Conservation (phyloP, 2,329 filamentous ascomycete species). For the Monosporascus sp. region DNA sequence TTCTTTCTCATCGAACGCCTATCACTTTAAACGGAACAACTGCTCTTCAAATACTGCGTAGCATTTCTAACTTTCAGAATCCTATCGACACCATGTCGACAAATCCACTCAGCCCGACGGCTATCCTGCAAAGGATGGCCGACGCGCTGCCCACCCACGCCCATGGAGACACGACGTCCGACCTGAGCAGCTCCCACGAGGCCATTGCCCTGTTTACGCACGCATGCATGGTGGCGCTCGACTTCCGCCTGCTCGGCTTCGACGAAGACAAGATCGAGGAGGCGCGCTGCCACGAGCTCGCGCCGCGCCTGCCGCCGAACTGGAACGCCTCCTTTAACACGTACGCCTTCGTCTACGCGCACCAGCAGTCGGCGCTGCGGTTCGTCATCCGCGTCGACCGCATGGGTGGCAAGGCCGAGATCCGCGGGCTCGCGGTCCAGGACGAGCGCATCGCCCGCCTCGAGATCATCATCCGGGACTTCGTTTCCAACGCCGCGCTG, state of each 20-base stretch:
- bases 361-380: constrained; percentile 77
- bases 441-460: constrained; percentile 77
- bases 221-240: constrained; percentile 73
- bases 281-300: constrained; percentile 49
- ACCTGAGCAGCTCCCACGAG: constrained; percentile 69
- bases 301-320: constrained; percentile 61
- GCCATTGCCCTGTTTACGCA: constrained; percentile 80
- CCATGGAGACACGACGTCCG: constrained; percentile 49
- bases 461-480: constrained; percentile 70
- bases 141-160: constrained; percentile 53
- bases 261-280: constrained; percentile 72
- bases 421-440: constrained; percentile 72
- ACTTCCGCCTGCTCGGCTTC: constrained; percentile 78
- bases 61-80: background rate
- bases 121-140: constrained; percentile 52
- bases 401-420: constrained; percentile 76
- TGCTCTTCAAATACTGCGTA: too few relatives aligned
- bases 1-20: too few relatives aligned
- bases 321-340: constrained; percentile 74
- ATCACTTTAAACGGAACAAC: too few relatives aligned
- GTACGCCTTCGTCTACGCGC: constrained; percentile 80
- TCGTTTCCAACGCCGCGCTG: constrained; percentile 55
- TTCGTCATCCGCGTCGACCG: constrained; percentile 79
- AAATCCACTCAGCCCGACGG: constrained; percentile 37
- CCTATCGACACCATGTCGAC: constrained; percentile 13